phyloP scores from a whole-genome alignment of 176 grass and related monocot genomes.

The Panicum miliaceum region DNA sequence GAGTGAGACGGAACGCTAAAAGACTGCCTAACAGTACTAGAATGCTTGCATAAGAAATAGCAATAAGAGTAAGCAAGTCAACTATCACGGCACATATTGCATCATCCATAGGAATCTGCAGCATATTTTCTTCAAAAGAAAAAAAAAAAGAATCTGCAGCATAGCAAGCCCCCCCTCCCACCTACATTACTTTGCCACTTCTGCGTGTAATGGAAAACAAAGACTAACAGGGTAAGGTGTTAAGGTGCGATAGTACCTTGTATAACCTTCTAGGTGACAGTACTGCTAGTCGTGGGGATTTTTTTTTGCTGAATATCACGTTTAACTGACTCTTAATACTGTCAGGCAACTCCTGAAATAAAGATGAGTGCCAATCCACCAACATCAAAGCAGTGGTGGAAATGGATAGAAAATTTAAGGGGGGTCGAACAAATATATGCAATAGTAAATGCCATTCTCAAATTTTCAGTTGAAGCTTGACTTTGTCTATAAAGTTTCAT shows the following conservation, averaged over 20 bases:
- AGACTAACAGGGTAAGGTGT: neutral
- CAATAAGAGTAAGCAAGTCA: conserved; percentile 5
- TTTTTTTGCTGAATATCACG: neutral
- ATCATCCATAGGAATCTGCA: neutral
- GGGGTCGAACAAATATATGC: too few species aligned
- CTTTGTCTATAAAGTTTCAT: too few species aligned
- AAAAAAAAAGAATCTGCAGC: neutral
- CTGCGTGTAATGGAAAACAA: neutral
- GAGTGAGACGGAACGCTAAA: neutral
- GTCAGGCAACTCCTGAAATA: neutral
- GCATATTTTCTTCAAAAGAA: too few species aligned
- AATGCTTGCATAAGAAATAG: conserved; percentile 9
- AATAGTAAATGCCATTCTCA: too few species aligned
- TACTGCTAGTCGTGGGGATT: neutral
- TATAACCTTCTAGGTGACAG: neutral
- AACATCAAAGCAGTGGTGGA: too few species aligned
- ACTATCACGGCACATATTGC: neutral
- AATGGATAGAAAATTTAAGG: too few species aligned
- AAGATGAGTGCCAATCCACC: too few species aligned
- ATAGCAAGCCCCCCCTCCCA: neutral
- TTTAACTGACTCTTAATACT: neutral
- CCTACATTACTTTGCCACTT: neutral
- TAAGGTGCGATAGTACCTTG: neutral
- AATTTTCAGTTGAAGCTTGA: too few species aligned
- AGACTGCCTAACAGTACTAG: neutral